Base-by-base conservation (phyloP, 768 basidiomycete genomes). In the Boletus pseudo-olivaceus region DNA sequence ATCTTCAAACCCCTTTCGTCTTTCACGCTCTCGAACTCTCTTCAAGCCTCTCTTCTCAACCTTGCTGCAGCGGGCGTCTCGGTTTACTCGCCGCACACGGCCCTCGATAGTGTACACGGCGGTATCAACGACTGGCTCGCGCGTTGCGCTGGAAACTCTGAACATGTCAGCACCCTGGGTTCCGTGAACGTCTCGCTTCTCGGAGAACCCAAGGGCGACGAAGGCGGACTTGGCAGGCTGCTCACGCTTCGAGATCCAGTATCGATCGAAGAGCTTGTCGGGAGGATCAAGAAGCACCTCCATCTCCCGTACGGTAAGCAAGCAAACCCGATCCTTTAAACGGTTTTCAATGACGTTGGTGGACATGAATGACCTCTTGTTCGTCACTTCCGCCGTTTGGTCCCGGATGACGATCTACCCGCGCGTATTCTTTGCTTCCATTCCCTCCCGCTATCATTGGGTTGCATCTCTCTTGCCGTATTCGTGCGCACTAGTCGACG, bases 101-200 rank as follows among this genome's bases (percentile, higher is more conserved):
- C 92, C 0, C 78, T 97, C 17, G 96, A 98, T 72, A 79, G 78
- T n/a, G 84, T 90, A 1, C 78, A 81, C 61, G 89, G 82, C 6
- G 95, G 96, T 0, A 82, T 96, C 49, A 97, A 96, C 65, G 93
- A 95, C 71, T 97, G 90, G 90, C 80, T 94, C 15, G 88, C 83
- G 1, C 65, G 74, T 67, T 82, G 79, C 34, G 67, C 81, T 33
- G 71, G 82, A 57, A 73, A 71, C 45, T 58, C 61, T 7, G 65
- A 64, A 29, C 50, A 63, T 19, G 71, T 57, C 17, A 67, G 62
- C 39, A 73, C 70, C 5, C 73, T 56, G 55, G 54, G 40, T 38
- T 56, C 62, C 40, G 55, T 62, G 43, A 43, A 60, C 26, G 58
- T 62, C 71, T 51, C 75, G 32, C 62, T 67, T 81, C 52, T 72